Evolutionary conservation across 768 basidiomycete genomes (phyloP).

Genomic region (Russula vinacea): DNA sequence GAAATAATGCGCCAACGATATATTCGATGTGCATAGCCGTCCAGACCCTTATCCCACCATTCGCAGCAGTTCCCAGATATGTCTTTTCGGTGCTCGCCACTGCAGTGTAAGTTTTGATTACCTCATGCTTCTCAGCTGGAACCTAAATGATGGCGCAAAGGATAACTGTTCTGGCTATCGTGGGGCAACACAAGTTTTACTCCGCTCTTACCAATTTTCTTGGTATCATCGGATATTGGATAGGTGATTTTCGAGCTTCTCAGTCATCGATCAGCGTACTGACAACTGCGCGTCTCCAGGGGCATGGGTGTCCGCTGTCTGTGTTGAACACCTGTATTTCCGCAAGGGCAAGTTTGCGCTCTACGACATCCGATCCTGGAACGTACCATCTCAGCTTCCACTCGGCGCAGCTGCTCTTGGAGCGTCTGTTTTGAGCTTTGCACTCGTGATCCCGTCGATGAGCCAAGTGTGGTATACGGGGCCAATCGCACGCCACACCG

Average conservation of each 20-base stretch:
- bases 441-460: conserved; percentile 63
- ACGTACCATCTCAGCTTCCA: conserved; percentile 52
- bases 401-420: conserved; percentile 58
- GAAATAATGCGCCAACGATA: conserved; percentile 78
- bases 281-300: conserved; percentile 45
- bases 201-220: conserved; percentile 60
- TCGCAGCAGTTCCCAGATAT: conserved; percentile 62
- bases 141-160: conserved; percentile 36
- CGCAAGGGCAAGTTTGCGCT: conserved; percentile 46
- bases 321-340: conserved; percentile 67
- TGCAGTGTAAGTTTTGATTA: conserved; percentile 52
- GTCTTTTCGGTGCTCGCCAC: conserved; percentile 64
- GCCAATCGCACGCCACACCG: conserved; percentile 58
- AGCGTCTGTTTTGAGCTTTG: conserved; percentile 51
- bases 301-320: conserved; percentile 55
- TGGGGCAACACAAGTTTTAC: conserved; percentile 68
- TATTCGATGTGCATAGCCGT: conserved; percentile 77
- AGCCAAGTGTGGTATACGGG: conserved; percentile 68
- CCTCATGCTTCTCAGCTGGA: not conserved
- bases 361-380: conserved; percentile 56
- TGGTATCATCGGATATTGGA: conserved; percentile 55
- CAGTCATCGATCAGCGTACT: conserved; percentile 35
- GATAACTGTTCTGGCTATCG: conserved; percentile 63
- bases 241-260: conserved; percentile 24
- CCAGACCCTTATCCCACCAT: conserved; percentile 62